Conservation (phyloP, 2,329 filamentous ascomycete genomes). For the Sarocladiaceae sp. region DNA sequence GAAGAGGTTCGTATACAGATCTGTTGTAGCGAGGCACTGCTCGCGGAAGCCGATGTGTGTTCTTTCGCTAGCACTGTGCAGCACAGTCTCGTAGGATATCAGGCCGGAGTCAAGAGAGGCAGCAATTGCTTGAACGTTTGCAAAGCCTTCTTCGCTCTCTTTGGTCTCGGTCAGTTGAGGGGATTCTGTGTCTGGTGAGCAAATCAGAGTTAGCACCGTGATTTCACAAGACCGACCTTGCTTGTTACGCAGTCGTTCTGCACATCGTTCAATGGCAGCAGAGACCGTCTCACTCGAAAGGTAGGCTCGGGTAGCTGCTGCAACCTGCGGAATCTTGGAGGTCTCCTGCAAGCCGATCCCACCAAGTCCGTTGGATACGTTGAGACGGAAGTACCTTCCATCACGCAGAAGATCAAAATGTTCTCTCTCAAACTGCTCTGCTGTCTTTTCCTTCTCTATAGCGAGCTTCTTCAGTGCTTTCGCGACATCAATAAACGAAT, state of each 20-base stretch:
- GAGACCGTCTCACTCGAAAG: neutral
- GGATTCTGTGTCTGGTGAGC: neutral
- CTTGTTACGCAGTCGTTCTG: neutral
- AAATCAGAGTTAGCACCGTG: neutral
- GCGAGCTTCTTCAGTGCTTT: constrained; percentile 20
- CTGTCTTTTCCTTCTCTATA: constrained; percentile 33
- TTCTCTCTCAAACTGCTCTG: constrained; percentile 27
- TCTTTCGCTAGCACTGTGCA: neutral
- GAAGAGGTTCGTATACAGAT: neutral
- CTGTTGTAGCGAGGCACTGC: neutral
- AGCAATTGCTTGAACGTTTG: neutral
- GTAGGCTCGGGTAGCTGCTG: neutral
- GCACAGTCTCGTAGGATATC: neutral
- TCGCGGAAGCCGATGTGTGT: neutral
- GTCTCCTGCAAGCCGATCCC: constrained; percentile 32
- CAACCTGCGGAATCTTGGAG: neutral
- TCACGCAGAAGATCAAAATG: constrained; percentile 24
- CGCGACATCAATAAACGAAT: neutral
- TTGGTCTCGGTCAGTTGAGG: neutral
- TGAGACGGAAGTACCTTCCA: constrained; percentile 36
- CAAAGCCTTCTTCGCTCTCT: neutral
- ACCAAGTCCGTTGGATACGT: constrained; percentile 33
- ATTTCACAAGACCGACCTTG: neutral
- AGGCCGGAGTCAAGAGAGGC: neutral
- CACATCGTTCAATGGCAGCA: neutral